A percentile compares a stretch with the other conserved stretches of the same genome.
phyloP scores from a whole-genome alignment of 176 grass and related monocot genomes.

The Oryza punctata region DNA sequence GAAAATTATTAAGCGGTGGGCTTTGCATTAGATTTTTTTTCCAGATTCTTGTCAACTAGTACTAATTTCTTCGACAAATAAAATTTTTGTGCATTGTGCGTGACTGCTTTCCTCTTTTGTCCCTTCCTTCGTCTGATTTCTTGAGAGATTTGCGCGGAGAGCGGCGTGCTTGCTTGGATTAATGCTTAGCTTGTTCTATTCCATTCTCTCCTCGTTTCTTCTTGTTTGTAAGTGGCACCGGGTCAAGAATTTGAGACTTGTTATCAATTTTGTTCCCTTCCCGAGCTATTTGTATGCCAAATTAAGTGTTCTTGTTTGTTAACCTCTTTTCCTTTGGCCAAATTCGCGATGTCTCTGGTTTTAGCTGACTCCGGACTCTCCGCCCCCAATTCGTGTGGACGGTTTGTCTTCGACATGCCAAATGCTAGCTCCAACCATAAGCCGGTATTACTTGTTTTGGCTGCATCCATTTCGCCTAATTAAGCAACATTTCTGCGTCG shows the following conservation, averaged over 20 bases:
- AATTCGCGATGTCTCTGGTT: neutral
- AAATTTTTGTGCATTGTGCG: neutral
- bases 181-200: neutral
- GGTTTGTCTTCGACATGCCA: neutral
- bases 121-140: neutral
- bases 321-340: neutral
- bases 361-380: neutral
- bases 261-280: neutral
- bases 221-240: neutral
- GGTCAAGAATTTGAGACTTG: neutral
- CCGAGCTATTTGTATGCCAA: neutral
- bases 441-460: neutral
- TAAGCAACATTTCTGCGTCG: no score
- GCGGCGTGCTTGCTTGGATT: slow-evolving; percentile 31
- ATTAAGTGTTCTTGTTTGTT: neutral
- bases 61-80: neutral
- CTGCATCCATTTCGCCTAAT: neutral
- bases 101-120: neutral
- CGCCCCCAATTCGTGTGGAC: neutral
- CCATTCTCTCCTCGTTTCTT: slow-evolving; percentile 18
- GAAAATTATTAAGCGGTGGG: neutral
- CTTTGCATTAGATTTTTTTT: neutral
- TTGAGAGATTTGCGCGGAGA: neutral
- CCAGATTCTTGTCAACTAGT: neutral
- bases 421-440: neutral